Percentiles rank a stretch among this genome's conserved stretches.
phyloP scores from a whole-genome alignment of 2,329 filamentous ascomycete genomes.

The Penicillium polonicum region DNA sequence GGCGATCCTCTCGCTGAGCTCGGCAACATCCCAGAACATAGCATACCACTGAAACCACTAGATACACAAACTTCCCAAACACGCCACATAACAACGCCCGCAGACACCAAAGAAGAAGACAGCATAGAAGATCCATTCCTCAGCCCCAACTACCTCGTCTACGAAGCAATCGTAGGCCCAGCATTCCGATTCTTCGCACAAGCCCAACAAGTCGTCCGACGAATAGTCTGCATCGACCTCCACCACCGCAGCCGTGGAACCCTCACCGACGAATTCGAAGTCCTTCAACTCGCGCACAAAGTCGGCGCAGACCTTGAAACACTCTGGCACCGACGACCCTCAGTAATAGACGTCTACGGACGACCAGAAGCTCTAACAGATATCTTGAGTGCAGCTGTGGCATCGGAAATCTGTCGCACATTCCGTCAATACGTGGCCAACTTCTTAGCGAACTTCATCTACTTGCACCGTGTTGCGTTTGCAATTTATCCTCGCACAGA shows the following conservation, averaged over 20 bases:
- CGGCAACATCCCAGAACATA: conserved; percentile 22
- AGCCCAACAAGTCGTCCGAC: conserved; percentile 36
- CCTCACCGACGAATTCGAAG: conserved; percentile 39
- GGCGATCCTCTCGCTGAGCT: conserved; percentile 35
- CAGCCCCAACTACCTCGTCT: conserved; percentile 32
- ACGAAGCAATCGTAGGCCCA: conserved; percentile 32
- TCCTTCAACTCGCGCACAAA: conserved; percentile 38
- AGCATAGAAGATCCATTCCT: conserved; percentile 21
- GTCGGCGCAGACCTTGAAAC: conserved; percentile 37
- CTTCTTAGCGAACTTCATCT: conserved; percentile 38
- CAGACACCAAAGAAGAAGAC: conserved; percentile 14
- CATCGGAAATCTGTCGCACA: conserved; percentile 30
- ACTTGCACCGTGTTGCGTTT: conserved; percentile 39
- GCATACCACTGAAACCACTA: not conserved
- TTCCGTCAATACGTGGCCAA: conserved; percentile 38
- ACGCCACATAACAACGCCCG: not conserved
- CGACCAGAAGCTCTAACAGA: conserved; percentile 29
- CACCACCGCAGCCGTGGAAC: conserved; percentile 41
- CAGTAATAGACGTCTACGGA: conserved; percentile 34
- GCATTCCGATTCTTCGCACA: conserved; percentile 36
- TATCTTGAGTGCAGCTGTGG: conserved; percentile 28
- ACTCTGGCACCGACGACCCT: conserved; percentile 36
- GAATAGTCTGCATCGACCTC: conserved; percentile 37
- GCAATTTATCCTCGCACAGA: conserved; percentile 40
- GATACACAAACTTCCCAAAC: not conserved